These are phyloP conservation scores for Nannizzia gypsea DNA, from an alignment of 2,329 filamentous ascomycete species.

Conservation along the genomic window DNA sequence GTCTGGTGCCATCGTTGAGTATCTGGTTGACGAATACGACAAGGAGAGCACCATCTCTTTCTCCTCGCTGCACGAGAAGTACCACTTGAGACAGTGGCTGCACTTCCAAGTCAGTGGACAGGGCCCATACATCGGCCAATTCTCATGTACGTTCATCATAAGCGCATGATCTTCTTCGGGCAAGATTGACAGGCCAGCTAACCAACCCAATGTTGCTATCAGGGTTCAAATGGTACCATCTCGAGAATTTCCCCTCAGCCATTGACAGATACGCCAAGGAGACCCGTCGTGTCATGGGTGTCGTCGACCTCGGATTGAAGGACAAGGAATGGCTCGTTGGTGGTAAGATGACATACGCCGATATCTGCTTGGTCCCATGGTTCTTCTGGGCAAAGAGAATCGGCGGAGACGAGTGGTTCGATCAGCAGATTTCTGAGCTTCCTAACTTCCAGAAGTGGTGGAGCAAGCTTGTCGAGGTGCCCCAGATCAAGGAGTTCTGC, in stretches of 20 bases:
- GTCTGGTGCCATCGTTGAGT: conserved; percentile 30
- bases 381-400: conserved; percentile 2
- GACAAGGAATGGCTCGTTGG: conserved; percentile 7
- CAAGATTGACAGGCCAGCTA: conserved; percentile 9
- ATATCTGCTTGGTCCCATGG: conserved; percentile 3
- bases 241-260: conserved; percentile 35
- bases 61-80: conserved; percentile 21
- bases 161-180: not conserved
- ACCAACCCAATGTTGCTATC: conserved; percentile 2
- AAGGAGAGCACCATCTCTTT: conserved; percentile 28
- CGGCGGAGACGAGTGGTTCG: not conserved
- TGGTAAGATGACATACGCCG: conserved; percentile 6
- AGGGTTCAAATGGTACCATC: conserved; percentile 31
- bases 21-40: conserved; percentile 33
- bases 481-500: conserved; percentile 1
- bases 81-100: conserved; percentile 31
- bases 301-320: conserved; percentile 29
- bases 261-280: conserved; percentile 39
- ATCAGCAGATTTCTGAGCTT: not conserved
- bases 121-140: conserved; percentile 33
- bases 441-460: conserved; percentile 2
- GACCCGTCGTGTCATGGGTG: conserved; percentile 35
- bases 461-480: not conserved
- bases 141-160: conserved; percentile 16
- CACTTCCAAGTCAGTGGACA: conserved; percentile 33